These are phyloP conservation scores for Onygena corvina DNA, from an alignment of 2,329 filamentous ascomycete genomes.

Conservation along the genomic window DNA sequence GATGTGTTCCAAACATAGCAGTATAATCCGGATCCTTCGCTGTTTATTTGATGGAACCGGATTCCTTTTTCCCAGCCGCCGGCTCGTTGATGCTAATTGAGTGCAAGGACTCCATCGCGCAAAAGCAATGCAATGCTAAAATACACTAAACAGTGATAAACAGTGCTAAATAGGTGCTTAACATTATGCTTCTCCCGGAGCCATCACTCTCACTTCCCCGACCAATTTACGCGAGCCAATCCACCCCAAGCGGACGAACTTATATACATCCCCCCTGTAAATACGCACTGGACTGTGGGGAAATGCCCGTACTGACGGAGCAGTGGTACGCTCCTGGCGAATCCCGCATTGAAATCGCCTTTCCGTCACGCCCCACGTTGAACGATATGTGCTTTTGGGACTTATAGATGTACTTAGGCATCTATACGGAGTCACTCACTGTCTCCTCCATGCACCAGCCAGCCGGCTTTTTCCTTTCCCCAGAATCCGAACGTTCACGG, in stretches of 20 bases:
- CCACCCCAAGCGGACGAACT: constrained; percentile 2
- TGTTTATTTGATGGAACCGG: background rate
- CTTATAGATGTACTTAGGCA: too few relatives aligned
- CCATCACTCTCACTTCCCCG: background rate
- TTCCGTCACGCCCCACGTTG: too few relatives aligned
- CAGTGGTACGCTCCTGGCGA: too few relatives aligned
- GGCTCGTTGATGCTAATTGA: background rate
- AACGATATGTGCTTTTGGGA: too few relatives aligned
- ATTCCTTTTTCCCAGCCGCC: background rate
- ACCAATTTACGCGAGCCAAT: constrained; percentile 5
- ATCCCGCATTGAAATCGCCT: too few relatives aligned
- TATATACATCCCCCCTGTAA: too few relatives aligned
- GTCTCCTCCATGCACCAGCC: background rate
- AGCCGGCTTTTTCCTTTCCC: background rate
- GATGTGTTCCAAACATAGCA: constrained; percentile 5
- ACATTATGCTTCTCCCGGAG: constrained; percentile 5
- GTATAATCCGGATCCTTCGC: background rate
- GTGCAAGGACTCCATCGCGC: too few relatives aligned
- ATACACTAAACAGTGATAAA: background rate
- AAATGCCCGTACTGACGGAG: background rate
- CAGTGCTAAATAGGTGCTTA: background rate
- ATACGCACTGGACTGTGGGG: constrained; percentile 1
- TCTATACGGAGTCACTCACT: background rate
- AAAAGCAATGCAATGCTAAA: background rate
- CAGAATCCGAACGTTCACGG: background rate